Evolutionary conservation across 768 basidiomycete species (phyloP), one percentile per base, ranked within the genome.

Genomic region (Vararia minispora): DNA sequence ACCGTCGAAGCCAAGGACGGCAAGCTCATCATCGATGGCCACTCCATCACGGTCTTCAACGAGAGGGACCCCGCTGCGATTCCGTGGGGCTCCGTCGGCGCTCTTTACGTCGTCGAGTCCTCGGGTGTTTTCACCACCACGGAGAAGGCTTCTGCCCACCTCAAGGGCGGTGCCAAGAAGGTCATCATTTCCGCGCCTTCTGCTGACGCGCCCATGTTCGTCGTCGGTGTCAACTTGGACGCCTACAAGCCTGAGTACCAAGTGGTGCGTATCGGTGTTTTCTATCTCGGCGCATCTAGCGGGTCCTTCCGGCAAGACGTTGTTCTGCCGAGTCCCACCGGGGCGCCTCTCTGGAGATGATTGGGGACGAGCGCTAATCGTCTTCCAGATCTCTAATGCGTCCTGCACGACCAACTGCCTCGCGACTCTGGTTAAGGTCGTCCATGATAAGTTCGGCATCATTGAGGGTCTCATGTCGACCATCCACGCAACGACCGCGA

Each of bases 381-480:
- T 25, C 38, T 40, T 33, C 30, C 50, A 80, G 77, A 87, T 98
- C 63, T 99, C 94, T 52, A 98, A 99, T 65, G 94, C 94, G 22
- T 97, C 92, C 16, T 98, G 94, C 79, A 98, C 94, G 32, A 99
- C 94, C 62, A 99, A 99, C 80, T 99, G 94, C 66, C 76, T 99
- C 43, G 94, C 94, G n/a, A 90, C 94, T 46, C 77, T 99, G 45
- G 94, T 92, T 61, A 99, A 99, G 73, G 82, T 97, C 62, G 72
- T 99, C 70, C 53, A 99, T 65, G 95, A 98, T 77, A 90, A 88
- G 46, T 97, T 87, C 56, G 87, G 84, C 53, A 92, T 99, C 54
- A 72, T 85, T 44, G 94, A 99, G 69, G 94, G 85, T 57, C 73
- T 99, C 60, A 98, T 98, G 95, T 92, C 85, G 66, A 97, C 94